A percentile compares a stretch with the other conserved stretches of the same genome.
Evolutionary conservation across 306 rosid genomes (phyloP).

Genomic region (Notholithocarpus densiflorus): DNA sequence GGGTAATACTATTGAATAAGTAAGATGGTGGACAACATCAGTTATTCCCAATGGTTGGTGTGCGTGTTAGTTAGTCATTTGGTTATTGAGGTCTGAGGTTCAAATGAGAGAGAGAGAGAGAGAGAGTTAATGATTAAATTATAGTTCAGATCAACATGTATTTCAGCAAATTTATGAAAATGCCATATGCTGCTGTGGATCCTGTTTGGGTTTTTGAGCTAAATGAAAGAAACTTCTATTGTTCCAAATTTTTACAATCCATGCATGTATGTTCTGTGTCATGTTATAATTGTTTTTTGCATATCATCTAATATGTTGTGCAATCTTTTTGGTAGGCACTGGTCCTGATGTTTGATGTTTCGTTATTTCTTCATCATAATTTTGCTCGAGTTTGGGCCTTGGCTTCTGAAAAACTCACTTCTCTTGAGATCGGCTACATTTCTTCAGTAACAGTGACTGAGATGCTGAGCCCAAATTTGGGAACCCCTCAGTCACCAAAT

Average conservation of each 20-base stretch:
- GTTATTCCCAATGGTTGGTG: no score
- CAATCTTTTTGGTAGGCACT: constrained; percentile 49
- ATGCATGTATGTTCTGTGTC: neutral
- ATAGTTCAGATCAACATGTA: neutral
- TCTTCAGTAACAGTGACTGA: constrained; percentile 79
- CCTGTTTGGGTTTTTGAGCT: neutral
- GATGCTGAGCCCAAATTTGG: constrained; percentile 70
- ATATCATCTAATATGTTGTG: constrained; percentile 27
- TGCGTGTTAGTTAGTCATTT: no score
- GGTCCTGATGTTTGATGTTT: constrained; percentile 85
- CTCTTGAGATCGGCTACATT: constrained; percentile 88
- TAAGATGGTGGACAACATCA: neutral
- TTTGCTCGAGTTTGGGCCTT: constrained; percentile 73
- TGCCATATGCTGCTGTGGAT: neutral
- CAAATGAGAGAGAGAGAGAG: no score
- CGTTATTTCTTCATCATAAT: constrained; percentile 66
- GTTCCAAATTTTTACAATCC: neutral
- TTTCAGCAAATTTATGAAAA: neutral
- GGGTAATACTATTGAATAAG: no score
- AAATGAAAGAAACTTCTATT: neutral
- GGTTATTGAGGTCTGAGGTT: no score
- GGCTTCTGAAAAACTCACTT: constrained; percentile 71
- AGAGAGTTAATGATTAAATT: neutral
- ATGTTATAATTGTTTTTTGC: constrained; percentile 8
- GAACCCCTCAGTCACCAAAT: constrained; percentile 41